Conservation (phyloP, 257 asterid species). For the Solanum lignicaule region DNA sequence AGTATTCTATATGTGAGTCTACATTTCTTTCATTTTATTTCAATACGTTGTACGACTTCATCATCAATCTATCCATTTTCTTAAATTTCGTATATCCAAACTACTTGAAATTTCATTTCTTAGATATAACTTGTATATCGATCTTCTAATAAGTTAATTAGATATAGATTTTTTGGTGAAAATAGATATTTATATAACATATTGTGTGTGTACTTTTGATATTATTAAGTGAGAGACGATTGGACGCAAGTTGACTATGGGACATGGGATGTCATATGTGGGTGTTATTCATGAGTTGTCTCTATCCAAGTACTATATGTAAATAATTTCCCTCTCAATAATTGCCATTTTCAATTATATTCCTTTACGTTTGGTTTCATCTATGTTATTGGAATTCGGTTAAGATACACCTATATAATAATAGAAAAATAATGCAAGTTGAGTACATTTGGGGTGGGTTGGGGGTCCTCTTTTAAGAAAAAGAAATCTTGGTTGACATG, state of each 20-base stretch:
- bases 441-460: not conserved
- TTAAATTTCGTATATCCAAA: not conserved
- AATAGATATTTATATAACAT: not conserved
- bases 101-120: not conserved
- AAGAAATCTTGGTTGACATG: not conserved
- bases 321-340: not conserved
- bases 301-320: not conserved
- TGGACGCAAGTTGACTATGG: not conserved
- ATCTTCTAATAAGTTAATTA: not conserved
- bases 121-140: not conserved
- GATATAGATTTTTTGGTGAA: not conserved
- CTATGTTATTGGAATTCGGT: not conserved
- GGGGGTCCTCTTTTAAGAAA: not conserved
- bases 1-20: rapidly evolving
- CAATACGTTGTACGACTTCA: not conserved
- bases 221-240: not conserved
- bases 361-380: not conserved
- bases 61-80: not conserved
- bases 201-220: not conserved
- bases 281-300: not conserved
- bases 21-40: not conserved
- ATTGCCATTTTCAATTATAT: not conserved
- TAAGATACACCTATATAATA: not conserved
- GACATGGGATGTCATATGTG: not conserved
- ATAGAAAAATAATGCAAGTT: not conserved